phyloP scores from a whole-genome alignment of 805 yeast species.

The Starmerella stellata region DNA sequence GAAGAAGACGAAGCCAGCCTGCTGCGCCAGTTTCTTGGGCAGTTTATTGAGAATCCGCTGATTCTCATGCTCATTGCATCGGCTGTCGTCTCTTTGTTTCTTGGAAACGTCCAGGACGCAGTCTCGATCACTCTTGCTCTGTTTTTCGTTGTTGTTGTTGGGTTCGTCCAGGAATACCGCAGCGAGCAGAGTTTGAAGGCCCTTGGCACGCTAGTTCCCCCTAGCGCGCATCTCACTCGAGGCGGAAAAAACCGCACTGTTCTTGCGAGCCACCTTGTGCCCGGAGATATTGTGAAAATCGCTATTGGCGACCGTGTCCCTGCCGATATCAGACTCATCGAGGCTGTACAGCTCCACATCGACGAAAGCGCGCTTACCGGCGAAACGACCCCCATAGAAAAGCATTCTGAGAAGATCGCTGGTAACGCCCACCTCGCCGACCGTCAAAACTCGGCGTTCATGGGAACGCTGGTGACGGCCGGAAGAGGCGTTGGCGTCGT shows the following conservation, averaged over 20 bases:
- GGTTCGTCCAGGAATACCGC: conserved; percentile 91
- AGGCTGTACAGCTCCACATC: conserved; percentile 60
- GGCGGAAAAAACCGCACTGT: conserved; percentile 62
- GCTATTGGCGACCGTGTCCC: conserved; percentile 91
- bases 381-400: conserved; percentile 74
- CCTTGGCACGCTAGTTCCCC: conserved; percentile 81
- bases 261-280: conserved; percentile 73
- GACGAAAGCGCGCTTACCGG: conserved; percentile 95
- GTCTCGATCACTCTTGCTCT: conserved; percentile 86
- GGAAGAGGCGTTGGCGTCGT: conserved; percentile 93
- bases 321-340: conserved; percentile 73
- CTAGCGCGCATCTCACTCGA: conserved; percentile 83
- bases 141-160: conserved; percentile 83
- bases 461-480: conserved; percentile 94
- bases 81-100: conserved; percentile 64
- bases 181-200: conserved; percentile 92
- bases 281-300: conserved; percentile 86
- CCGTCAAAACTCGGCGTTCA: conserved; percentile 66
- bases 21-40: conserved; percentile 51
- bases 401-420: conserved; percentile 33
- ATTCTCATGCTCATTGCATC: conserved; percentile 78
- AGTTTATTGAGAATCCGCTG: conserved; percentile 79
- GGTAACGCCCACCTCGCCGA: conserved; percentile 23
- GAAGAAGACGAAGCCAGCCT: conserved; percentile 64
- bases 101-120: conserved; percentile 96